phyloP scores from a whole-genome alignment of 495 filamentous ascomycete species.

The Lineolata rhizophorae region DNA sequence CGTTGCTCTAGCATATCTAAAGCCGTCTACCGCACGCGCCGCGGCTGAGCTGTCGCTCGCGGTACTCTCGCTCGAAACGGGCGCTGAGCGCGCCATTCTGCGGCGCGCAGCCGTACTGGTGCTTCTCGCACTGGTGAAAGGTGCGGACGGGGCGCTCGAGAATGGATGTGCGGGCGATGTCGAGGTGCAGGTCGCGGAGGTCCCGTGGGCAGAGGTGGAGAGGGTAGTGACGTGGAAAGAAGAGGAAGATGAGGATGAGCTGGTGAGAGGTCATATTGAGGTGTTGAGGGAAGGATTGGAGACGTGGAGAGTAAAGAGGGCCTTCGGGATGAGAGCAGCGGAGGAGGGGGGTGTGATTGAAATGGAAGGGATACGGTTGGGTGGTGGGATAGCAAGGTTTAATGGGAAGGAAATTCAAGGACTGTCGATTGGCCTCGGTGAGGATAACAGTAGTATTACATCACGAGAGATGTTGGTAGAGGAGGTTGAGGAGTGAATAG shows the following conservation, averaged over 20 bases:
- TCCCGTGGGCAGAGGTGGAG: slow-evolving; percentile 37
- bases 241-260: slow-evolving; percentile 44
- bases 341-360: slow-evolving; percentile 15
- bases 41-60: slow-evolving; percentile 38
- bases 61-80: slow-evolving; percentile 42
- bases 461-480: slow-evolving; percentile 24
- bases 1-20: slow-evolving; percentile 35
- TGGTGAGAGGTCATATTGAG: slow-evolving; percentile 50
- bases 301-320: slow-evolving; percentile 39
- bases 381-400: no score
- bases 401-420: slow-evolving; percentile 12
- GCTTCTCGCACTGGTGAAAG: slow-evolving; percentile 41
- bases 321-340: slow-evolving; percentile 14
- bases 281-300: slow-evolving; percentile 51
- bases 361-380: no score
- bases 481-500: slow-evolving; percentile 25
- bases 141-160: slow-evolving; percentile 35
- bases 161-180: slow-evolving; percentile 19
- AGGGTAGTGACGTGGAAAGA: slow-evolving; percentile 43
- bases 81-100: slow-evolving; percentile 43
- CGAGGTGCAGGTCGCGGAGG: slow-evolving; percentile 38
- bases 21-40: slow-evolving; percentile 21
- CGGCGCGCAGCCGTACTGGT: slow-evolving; percentile 50
- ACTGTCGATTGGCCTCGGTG: slow-evolving; percentile 15
- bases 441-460: slow-evolving; percentile 3